Percentiles rank a stretch among this genome's conserved stretches.
These are phyloP conservation scores for Uncinocarpus reesii DNA, from an alignment of 2,329 filamentous ascomycete genomes.

Conservation along the genomic window DNA sequence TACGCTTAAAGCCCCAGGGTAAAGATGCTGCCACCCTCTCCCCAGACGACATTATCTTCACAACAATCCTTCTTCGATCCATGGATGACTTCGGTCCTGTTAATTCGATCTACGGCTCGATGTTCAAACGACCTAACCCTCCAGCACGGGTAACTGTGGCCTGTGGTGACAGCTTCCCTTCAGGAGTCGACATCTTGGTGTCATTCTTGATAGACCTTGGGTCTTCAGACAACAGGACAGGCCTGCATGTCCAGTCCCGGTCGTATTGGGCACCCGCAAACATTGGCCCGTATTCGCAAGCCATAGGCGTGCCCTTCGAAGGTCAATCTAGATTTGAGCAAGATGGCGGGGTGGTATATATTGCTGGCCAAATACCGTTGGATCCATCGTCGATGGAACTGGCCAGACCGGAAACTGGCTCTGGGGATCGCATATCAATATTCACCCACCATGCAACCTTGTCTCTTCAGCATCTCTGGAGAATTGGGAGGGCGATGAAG, in stretches of 20 bases:
- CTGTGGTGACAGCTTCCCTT: conserved; percentile 57
- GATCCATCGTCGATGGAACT: conserved; percentile 65
- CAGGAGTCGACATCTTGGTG: conserved; percentile 50
- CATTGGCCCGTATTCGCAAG: conserved; percentile 94
- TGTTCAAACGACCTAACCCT: conserved; percentile 70
- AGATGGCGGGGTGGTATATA: conserved; percentile 42
- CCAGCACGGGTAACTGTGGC: conserved; percentile 77
- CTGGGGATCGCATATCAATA: conserved; percentile 22
- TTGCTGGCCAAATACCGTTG: conserved; percentile 88
- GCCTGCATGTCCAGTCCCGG: conserved; percentile 77
- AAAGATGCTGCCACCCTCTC: conserved; percentile 8
- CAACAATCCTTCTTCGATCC: conserved; percentile 59
- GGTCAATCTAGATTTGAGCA: conserved; percentile 20
- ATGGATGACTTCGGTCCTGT: conserved; percentile 70
- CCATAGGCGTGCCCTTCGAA: conserved; percentile 48
- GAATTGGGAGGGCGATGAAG: conserved; percentile 62
- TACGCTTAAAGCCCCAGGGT: conserved; percentile 14
- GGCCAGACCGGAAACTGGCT: conserved; percentile 16
- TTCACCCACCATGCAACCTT: conserved; percentile 55
- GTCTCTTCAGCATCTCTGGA: conserved; percentile 79
- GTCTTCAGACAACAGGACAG: conserved; percentile 33
- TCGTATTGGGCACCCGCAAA: conserved; percentile 98
- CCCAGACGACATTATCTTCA: conserved; percentile 37
- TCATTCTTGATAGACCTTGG: conserved; percentile 41
- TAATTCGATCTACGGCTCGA: conserved; percentile 63